Evolutionary conservation across 495 filamentous ascomycete genomes (phyloP).

Genomic region (Choiromyces venosus): DNA sequence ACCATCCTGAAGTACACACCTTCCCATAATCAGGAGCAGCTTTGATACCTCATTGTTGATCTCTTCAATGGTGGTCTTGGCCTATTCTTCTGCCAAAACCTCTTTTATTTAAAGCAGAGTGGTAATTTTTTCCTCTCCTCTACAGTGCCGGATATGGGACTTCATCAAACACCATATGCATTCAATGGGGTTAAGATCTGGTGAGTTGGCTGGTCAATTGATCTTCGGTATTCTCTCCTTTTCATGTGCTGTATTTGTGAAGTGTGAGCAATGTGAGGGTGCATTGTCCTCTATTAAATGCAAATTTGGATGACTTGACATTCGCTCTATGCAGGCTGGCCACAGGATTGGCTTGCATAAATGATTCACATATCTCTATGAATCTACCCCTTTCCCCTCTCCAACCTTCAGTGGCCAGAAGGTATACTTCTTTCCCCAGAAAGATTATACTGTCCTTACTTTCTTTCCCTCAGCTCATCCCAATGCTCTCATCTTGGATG

Average conservation of each 20-base stretch:
- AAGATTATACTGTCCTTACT: not conserved
- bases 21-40: not conserved
- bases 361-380: constrained; percentile 12
- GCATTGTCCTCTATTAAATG: constrained; percentile 10
- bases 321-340: not conserved
- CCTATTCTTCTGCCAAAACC: not conserved
- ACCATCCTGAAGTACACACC: not conserved
- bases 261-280: constrained; percentile 6
- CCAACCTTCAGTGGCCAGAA: not conserved
- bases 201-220: constrained; percentile 7
- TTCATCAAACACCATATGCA: no score
- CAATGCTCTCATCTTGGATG: no score
- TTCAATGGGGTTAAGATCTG: constrained; percentile 16
- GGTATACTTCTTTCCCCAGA: constrained; percentile 4
- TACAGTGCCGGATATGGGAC: no score
- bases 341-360: constrained; percentile 3
- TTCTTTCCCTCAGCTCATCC: no score
- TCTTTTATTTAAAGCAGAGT: no score
- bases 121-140: no score
- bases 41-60: not conserved
- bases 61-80: not conserved
- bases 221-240: constrained; percentile 8
- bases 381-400: constrained; percentile 1
- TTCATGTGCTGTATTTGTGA: constrained; percentile 11
- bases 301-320: constrained; percentile 9